phyloP scores from a whole-genome alignment of 257 asterid genomes.

The Ehretia macrophylla region DNA sequence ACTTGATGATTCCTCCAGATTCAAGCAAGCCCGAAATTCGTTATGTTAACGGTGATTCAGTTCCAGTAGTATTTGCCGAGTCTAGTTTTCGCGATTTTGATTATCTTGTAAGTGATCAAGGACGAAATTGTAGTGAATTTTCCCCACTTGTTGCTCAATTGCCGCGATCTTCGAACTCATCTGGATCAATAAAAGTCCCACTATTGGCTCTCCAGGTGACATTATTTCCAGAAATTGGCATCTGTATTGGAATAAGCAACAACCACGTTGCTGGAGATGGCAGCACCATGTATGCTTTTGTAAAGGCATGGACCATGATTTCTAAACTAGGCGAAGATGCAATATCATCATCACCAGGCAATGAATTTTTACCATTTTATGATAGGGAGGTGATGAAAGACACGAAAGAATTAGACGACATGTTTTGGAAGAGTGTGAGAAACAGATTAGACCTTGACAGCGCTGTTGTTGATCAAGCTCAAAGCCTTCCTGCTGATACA shows the following conservation, averaged over 20 bases:
- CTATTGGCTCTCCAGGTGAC: neutral
- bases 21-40: neutral
- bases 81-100: neutral
- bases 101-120: neutral
- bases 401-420: neutral
- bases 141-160: neutral
- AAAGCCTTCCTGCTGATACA: neutral
- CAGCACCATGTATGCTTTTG: neutral
- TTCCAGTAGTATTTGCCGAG: neutral
- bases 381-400: neutral
- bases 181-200: neutral
- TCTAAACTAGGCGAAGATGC: neutral
- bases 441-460: neutral
- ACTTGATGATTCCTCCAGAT: neutral
- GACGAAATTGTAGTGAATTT: neutral
- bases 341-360: neutral
- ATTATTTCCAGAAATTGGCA: neutral
- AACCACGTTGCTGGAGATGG: neutral
- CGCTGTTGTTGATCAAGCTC: neutral
- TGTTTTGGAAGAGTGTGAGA: neutral
- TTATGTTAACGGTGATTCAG: neutral
- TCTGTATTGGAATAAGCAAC: constrained; percentile 3
- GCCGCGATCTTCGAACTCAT: neutral
- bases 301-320: constrained; percentile 2
- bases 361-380: neutral